phyloP scores from a whole-genome alignment of 768 basidiomycete genomes.

The Leucosporidium scottii region DNA sequence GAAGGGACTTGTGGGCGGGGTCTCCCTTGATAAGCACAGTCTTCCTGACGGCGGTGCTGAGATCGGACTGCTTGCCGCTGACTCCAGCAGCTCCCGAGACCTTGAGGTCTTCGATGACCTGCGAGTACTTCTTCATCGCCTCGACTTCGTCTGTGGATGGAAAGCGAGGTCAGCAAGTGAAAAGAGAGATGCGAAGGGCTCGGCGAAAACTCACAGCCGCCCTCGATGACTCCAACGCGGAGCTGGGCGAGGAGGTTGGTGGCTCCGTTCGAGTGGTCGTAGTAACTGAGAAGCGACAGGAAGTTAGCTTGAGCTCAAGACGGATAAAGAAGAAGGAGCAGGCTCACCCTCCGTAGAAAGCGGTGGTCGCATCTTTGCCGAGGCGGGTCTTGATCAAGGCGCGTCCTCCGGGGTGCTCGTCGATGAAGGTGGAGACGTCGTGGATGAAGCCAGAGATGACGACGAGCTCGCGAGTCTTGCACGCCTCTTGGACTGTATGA shows the following conservation, averaged over 20 bases:
- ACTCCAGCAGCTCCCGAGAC: conserved; percentile 19
- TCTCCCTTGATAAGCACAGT: conserved; percentile 25
- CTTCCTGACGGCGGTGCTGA: not conserved
- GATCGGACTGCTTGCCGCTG: conserved; percentile 25
- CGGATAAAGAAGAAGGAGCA: not conserved
- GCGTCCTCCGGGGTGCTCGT: conserved; percentile 73
- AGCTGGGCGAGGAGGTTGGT: conserved; percentile 74
- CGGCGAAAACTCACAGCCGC: conserved; percentile 52
- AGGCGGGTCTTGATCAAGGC: conserved; percentile 53
- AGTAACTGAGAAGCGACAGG: conserved; percentile 42
- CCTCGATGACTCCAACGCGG: conserved; percentile 62
- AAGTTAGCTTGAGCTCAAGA: not conserved
- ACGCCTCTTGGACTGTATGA: conserved; percentile 53
- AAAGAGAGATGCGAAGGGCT: not conserved
- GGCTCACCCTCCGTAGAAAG: conserved; percentile 68
- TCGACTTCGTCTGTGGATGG: conserved; percentile 46
- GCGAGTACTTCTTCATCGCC: conserved; percentile 30
- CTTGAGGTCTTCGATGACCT: conserved; percentile 19
- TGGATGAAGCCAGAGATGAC: conserved; percentile 81
- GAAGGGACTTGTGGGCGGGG: conserved; percentile 7
- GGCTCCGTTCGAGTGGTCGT: conserved; percentile 75
- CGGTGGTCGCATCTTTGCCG: conserved; percentile 67
- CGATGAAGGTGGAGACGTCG: conserved; percentile 65
- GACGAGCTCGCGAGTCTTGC: conserved; percentile 58
- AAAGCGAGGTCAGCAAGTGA: not conserved